phyloP scores from a whole-genome alignment of 768 basidiomycete species.

The Tricholoma sp. region DNA sequence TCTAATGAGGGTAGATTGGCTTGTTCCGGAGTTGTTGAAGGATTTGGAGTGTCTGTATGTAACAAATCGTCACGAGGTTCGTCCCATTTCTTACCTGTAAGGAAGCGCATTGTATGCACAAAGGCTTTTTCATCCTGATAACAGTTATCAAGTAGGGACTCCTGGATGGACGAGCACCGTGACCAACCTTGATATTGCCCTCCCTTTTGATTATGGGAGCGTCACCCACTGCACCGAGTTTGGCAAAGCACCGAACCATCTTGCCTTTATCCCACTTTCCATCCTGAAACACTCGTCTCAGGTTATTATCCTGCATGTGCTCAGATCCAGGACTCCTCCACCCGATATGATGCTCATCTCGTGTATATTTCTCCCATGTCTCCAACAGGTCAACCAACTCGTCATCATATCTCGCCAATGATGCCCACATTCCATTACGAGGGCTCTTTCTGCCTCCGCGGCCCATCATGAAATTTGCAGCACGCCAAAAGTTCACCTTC shows the following conservation, averaged over 20 bases:
- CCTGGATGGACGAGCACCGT: not conserved
- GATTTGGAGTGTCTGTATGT: constrained; percentile 17
- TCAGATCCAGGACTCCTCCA: constrained; percentile 29
- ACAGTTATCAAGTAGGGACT: not conserved
- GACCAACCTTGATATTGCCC: constrained; percentile 25
- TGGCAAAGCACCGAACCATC: constrained; percentile 76
- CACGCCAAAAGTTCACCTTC: constrained; percentile 48
- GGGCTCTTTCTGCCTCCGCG: constrained; percentile 32
- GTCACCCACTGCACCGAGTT: constrained; percentile 40
- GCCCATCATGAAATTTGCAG: constrained; percentile 50
- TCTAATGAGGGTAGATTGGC: constrained; percentile 32
- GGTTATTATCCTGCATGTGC: constrained; percentile 27
- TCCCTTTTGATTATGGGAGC: constrained; percentile 25
- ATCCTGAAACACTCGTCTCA: constrained; percentile 41
- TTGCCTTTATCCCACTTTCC: constrained; percentile 69
- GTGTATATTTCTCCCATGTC: constrained; percentile 53
- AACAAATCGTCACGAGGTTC: constrained; percentile 31
- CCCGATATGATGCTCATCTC: constrained; percentile 35
- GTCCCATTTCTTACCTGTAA: constrained; percentile 40
- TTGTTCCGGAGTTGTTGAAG: constrained; percentile 11
- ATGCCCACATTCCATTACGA: constrained; percentile 49
- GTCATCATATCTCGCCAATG: constrained; percentile 79
- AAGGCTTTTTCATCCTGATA: constrained; percentile 35
- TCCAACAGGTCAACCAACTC: constrained; percentile 59
- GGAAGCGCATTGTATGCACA: constrained; percentile 41